Evolutionary conservation across 1,139 yeast species (phyloP).

Genomic region (Yamadazyma pseudoaaseri): DNA sequence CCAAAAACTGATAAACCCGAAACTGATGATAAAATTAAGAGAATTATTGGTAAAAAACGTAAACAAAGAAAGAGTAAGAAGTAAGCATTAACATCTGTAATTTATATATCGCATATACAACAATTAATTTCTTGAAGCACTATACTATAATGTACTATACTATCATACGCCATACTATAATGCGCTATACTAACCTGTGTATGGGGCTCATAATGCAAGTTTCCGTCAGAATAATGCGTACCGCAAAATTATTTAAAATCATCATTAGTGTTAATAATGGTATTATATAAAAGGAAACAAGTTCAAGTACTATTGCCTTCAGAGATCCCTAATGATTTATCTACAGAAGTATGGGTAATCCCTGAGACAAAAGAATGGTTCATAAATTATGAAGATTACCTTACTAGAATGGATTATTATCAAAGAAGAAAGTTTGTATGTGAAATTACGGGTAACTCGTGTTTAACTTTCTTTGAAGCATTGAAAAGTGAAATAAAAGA

Average conservation of each 20-base stretch:
- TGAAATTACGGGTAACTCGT: conserved; percentile 93
- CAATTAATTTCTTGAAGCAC: not conserved
- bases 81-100: not conserved
- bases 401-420: conserved; percentile 69
- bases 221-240: not conserved
- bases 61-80: conserved; percentile 47
- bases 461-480: conserved; percentile 89
- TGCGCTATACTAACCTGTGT: too few species aligned
- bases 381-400: conserved; percentile 67
- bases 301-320: conserved; percentile 59
- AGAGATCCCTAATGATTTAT: conserved; percentile 50
- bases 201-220: too few species aligned
- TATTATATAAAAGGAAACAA: conserved; percentile 69
- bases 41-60: conserved; percentile 67
- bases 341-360: conserved; percentile 69
- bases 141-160: not conserved
- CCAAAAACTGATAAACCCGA: conserved; percentile 37
- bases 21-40: conserved; percentile 54
- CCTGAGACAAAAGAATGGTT: conserved; percentile 91
- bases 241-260: not conserved
- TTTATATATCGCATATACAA: not conserved
- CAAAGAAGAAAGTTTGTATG: conserved; percentile 81
- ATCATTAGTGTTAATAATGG: conserved; percentile 35
- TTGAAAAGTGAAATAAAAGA: conserved; percentile 69
- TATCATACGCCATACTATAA: too few species aligned